Conservation (phyloP, 2,329 filamentous ascomycete species). For the Aspergillus versicolor region DNA sequence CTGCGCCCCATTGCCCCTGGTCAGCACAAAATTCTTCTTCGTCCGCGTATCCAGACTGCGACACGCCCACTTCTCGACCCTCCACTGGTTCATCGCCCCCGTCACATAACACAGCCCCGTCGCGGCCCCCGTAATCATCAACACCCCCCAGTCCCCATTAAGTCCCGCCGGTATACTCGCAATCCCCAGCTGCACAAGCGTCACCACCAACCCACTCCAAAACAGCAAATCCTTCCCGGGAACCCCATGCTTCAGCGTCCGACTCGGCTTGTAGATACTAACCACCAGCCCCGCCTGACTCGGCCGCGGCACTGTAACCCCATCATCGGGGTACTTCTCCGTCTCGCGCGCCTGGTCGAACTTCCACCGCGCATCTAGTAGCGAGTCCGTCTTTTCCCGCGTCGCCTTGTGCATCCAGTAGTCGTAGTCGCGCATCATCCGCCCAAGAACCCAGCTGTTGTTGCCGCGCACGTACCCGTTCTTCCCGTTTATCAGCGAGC, state of each 20-base stretch:
- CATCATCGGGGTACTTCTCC: constrained; percentile 6
- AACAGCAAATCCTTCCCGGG: constrained; percentile 25
- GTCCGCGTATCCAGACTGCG: constrained; percentile 21
- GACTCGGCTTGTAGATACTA: constrained; percentile 23
- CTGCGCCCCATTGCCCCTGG: constrained; percentile 42
- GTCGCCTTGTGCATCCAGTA: constrained; percentile 22
- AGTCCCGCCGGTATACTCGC: constrained; percentile 34
- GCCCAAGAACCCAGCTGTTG: constrained; percentile 44
- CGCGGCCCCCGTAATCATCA: constrained; percentile 42
- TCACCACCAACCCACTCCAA: constrained; percentile 23
- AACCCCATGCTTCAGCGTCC: constrained; percentile 14
- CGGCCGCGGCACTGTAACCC: constrained; percentile 13
- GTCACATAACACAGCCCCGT: constrained; percentile 37
- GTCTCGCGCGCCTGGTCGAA: constrained; percentile 1
- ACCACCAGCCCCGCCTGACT: constrained; percentile 26
- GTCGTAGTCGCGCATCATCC: constrained; percentile 45
- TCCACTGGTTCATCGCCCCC: constrained; percentile 44
- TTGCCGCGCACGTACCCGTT: constrained; percentile 42
- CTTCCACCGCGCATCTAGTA: constrained; percentile 16
- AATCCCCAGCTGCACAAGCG: constrained; percentile 31
- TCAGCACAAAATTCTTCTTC: constrained; percentile 36
- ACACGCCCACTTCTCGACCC: constrained; percentile 46
- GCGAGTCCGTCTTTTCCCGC: constrained; percentile 10
- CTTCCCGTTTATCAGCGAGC: constrained; percentile 36
- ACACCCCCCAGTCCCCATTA: constrained; percentile 39